Percentiles rank a stretch among this genome's conserved stretches.
Evolutionary conservation across 2,329 filamentous ascomycete genomes (phyloP).

Genomic region (Diaporthe sp.): DNA sequence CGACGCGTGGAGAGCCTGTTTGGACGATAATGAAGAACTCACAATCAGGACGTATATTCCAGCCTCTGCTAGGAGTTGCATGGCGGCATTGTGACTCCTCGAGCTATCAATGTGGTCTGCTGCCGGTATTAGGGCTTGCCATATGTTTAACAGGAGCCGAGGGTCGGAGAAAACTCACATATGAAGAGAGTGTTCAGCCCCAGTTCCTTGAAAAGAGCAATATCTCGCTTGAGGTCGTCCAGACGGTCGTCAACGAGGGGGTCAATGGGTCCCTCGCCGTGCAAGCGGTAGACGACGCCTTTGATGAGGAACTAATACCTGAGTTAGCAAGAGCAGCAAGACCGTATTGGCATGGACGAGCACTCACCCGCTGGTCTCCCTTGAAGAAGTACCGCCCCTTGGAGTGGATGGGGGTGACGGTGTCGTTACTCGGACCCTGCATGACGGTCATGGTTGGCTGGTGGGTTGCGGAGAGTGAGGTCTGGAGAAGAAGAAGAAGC

Average conservation of each 20-base stretch:
- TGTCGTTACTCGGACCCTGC: not conserved
- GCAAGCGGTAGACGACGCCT: constrained; percentile 41
- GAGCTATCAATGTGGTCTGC: constrained; percentile 37
- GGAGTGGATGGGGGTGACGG: constrained; percentile 10
- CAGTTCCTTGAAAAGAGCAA: constrained; percentile 47
- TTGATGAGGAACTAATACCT: constrained; percentile 38
- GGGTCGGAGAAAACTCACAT: constrained; percentile 40
- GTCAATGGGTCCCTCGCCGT: constrained; percentile 31
- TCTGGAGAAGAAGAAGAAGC: not conserved
- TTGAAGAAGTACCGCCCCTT: constrained; percentile 51
- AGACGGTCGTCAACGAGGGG: constrained; percentile 44
- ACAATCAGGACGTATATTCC: constrained; percentile 49
- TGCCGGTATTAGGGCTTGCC: not conserved
- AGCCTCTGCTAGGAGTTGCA: constrained; percentile 39
- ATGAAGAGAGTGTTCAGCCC: constrained; percentile 48
- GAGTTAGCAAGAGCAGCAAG: not conserved
- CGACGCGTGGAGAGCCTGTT: too few species aligned
- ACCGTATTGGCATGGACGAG: not conserved
- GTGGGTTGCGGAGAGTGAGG: not conserved
- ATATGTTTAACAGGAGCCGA: not conserved
- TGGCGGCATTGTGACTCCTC: constrained; percentile 35
- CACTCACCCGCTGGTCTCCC: constrained; percentile 33
- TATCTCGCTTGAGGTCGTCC: constrained; percentile 43
- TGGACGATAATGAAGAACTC: constrained; percentile 13
- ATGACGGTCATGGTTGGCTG: constrained; percentile 12